These are phyloP conservation scores for Adansonia madagascariensis DNA, from an alignment of 441 rosid species.

Conservation along the genomic window DNA sequence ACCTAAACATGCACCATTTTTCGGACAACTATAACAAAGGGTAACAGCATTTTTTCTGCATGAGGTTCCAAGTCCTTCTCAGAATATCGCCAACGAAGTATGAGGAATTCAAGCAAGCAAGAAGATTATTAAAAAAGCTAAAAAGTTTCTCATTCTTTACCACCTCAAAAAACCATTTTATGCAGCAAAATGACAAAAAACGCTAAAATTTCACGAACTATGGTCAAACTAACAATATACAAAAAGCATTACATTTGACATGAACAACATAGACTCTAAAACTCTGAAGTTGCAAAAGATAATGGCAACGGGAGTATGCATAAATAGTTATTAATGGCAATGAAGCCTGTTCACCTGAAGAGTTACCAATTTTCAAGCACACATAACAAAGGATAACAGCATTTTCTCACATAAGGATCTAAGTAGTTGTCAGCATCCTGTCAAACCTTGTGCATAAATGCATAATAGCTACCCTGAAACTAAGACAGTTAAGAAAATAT, in stretches of 20 bases:
- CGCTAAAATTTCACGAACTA: background rate
- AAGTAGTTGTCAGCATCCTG: background rate
- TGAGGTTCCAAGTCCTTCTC: background rate
- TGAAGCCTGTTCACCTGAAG: background rate
- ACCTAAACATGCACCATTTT: background rate
- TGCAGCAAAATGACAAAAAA: background rate
- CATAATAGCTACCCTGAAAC: background rate
- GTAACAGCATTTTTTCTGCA: background rate
- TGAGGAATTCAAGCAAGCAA: background rate
- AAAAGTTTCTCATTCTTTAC: background rate
- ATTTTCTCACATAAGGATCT: slow-evolving; percentile 5
- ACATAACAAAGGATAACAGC: slow-evolving; percentile 1
- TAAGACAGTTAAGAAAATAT: background rate
- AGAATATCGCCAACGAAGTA: background rate
- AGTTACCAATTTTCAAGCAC: background rate
- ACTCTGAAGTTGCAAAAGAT: background rate
- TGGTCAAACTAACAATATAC: background rate
- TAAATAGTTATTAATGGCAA: background rate
- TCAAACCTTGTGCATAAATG: background rate
- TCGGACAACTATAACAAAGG: background rate
- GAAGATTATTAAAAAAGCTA: background rate
- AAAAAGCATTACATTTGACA: slow-evolving; percentile 2
- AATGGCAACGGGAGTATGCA: background rate
- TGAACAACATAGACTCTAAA: slow-evolving; percentile 1
- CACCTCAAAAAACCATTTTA: background rate